Conservation (phyloP, 352 stramenopile genomes). For the Phytophthora capsici region DNA sequence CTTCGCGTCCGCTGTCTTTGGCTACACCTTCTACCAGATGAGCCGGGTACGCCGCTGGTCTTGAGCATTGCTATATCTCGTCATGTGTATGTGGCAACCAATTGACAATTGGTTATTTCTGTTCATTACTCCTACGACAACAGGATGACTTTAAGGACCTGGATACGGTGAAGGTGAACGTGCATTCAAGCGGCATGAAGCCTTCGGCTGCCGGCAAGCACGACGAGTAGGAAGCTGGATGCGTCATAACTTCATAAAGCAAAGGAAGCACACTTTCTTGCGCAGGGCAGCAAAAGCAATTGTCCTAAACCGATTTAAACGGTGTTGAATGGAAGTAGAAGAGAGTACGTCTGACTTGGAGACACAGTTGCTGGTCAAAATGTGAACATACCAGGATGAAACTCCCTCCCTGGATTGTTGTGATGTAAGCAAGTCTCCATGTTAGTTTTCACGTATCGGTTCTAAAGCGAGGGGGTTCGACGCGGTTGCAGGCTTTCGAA, state of each 20-base stretch:
- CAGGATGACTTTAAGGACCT: slow-evolving; percentile 87
- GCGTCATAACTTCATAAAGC: not conserved
- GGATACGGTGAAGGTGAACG: slow-evolving; percentile 83
- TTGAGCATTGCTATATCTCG: not conserved
- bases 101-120: not conserved
- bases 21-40: slow-evolving; percentile 85
- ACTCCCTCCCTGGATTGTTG: too few species aligned
- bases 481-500: not conserved
- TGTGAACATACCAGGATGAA: too few species aligned
- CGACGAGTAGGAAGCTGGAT: slow-evolving; percentile 25
- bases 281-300: not conserved
- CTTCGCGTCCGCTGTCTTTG: slow-evolving; percentile 72
- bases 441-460: too few species aligned
- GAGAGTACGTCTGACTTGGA: slow-evolving; percentile 1
- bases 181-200: slow-evolving; percentile 83
- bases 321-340: not conserved
- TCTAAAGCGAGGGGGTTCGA: not conserved
- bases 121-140: not conserved
- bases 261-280: not conserved
- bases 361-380: not conserved
- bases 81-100: not conserved
- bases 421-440: too few species aligned
- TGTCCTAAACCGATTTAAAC: not conserved
- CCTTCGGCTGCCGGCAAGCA: slow-evolving; percentile 63
- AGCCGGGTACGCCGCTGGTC: slow-evolving; percentile 53